Evolutionary conservation across 2,329 filamentous ascomycete species (phyloP), one percentile per base, ranked within the genome.

Genomic region (Fusarium newnesense): DNA sequence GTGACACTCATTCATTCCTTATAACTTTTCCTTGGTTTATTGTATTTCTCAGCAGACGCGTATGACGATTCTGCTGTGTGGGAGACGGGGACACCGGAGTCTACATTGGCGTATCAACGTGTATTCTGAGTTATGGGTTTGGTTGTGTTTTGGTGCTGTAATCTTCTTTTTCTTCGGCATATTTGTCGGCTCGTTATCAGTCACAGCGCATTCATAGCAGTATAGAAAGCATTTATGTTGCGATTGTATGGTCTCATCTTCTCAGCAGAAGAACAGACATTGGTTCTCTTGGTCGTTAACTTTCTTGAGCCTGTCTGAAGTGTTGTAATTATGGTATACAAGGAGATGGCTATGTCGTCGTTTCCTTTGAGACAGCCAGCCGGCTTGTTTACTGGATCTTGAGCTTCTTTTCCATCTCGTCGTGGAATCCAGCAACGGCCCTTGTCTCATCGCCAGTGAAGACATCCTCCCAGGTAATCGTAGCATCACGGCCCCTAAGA

Each of bases 331-430:
- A 30, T 56, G 60, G 49, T 74, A 54, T 75, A 74, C 73, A 70
- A 64, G 59, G 43, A 42, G 42, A 64, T 60, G 49, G 24, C n/a
- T 50, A 42, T 50, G 60, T 36, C 50, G 32, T 42, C 46, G 40
- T 43, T 61, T 59, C 54, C 39, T 59, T 39, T 49, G 26, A 43
- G 28, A 36, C 36, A 57, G 44, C 39, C 26, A 64, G 60, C 39
- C 37, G 43, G 37, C 59, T 57, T n/a, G 32, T 68, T 66, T 75
- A 79, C 72, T 80, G 76, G 81, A 98, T 97, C 88, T 91, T 93
- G 83, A 97, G 86, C 88, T 94, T 94, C 83, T 90, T 89, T 90
- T 98, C 96, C 91, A 98, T 95, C 89, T 98, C 96, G 64, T 94
- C 92, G 78, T 98, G 95, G 84, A 98, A 91, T 60, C 92, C 90